These are phyloP conservation scores for Ilex paraguariensis DNA, from an alignment of 305 asterid genomes.

Conservation along the genomic window DNA sequence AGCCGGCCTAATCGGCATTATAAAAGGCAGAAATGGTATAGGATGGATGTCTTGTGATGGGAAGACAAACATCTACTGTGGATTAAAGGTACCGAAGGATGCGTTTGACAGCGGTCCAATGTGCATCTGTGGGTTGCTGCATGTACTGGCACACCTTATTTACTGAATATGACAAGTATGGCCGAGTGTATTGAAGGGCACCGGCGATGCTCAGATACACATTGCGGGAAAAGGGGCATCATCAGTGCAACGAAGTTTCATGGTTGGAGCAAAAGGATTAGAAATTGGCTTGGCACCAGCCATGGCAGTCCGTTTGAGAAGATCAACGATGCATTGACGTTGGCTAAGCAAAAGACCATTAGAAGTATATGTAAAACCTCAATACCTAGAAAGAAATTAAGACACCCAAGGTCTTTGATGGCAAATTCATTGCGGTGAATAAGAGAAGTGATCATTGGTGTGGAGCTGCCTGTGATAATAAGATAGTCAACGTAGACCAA, in stretches of 20 bases:
- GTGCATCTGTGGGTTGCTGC: neutral
- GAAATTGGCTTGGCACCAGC: neutral
- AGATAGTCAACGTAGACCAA: neutral
- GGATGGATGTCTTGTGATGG: neutral
- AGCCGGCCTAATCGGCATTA: neutral
- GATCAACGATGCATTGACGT: neutral
- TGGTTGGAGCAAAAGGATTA: neutral
- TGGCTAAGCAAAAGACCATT: neutral
- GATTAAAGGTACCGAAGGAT: neutral
- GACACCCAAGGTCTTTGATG: neutral
- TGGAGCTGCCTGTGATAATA: neutral
- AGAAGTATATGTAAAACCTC: neutral
- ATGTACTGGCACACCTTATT: neutral
- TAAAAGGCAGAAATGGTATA: neutral
- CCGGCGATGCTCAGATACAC: neutral
- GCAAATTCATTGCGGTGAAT: neutral
- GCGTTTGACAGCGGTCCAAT: neutral
- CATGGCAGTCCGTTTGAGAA: neutral
- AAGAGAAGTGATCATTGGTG: neutral
- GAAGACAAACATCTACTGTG: neutral
- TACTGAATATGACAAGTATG: neutral
- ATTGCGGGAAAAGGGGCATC: neutral
- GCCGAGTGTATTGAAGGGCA: neutral
- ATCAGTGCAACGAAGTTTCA: neutral
- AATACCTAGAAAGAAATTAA: neutral